Evolutionary conservation across 768 basidiomycete species (phyloP), one percentile per base, ranked within the genome.

Genomic region (Kwoniella pini): DNA sequence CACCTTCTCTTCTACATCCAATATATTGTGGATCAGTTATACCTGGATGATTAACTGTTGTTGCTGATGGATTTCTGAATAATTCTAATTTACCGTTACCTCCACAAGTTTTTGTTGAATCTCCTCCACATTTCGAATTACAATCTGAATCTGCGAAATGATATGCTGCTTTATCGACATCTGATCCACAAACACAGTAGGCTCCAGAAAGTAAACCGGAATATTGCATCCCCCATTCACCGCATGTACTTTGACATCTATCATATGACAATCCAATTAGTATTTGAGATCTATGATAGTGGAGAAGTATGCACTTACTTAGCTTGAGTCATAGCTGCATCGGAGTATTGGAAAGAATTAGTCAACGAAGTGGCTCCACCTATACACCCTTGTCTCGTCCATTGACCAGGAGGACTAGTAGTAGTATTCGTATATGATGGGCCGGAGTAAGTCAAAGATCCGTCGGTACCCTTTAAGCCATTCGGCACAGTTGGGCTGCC

Each of bases 61-160:
- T 67, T 28, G 49, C 33, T 42, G 55, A 69, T 19, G 51, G 60
- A 46, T 63, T 60, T 45, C 57, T 59, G 48, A 57, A 63, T 10
- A 63, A 11, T 36, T 63, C 55, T 4, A 63, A 30, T 27, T 57
- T 62, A 52, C 49, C 48, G 39, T 62, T 65, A 31, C 62, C 67
- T 24, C 70, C 69, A 42, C 68, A 69, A 15, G 49, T 70, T 27
- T 65, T 31, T 12, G 60, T 44, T 0, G 71, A 43, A 39, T 70
- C 65, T 11, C 71, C 73, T 1, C 19, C 43, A 22, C 43, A 61
- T 39, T 43, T 19, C 40, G 54, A 56, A 13, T 50, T 45, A 48
- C 62, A 63, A 17, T 50, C 24, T 5, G 46, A 42, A n/a, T 56
- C 54, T 10, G 62, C 30, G 19, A 21, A 63, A 19, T 27, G 22